Evolutionary conservation across 2,329 filamentous ascomycete genomes (phyloP), one percentile per base, ranked within the genome.

Genomic region (Rasamsonia emersonii): DNA sequence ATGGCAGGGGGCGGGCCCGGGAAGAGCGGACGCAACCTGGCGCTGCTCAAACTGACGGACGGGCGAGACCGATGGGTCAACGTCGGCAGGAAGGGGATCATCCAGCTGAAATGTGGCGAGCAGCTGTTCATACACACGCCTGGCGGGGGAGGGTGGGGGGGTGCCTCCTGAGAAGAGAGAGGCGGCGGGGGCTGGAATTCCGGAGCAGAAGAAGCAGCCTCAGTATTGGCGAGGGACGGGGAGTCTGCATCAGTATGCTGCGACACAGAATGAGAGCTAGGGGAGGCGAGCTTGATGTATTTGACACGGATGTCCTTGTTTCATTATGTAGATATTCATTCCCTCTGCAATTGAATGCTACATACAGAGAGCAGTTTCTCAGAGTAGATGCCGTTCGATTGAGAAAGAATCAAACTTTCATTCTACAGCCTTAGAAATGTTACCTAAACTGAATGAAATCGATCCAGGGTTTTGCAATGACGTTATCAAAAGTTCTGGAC

Each of bases 131-230:
- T 33, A 5, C 24, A 28, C 17, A 33, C 32, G n/a, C 32, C 32
- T 28, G 34, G 19, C 15, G 32, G 32, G n/a, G 32, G 32, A 9
- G 25, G 10, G 5, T 33, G 32, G 32, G 32, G 29, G 13, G 6
- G 24, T 13, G 24, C 9, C 9, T 8, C 8, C 13, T 8, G 24
- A 26, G 7, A 13, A 26, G 13, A 57, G 20, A 59, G 50, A 31
- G 61, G 70, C 14, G 67, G 71, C 47, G 67, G 67, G 3, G 66
- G 64, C 0, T 66, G 61, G 58, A 42, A 55, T 38, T 48, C 42
- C 28, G 46, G 30, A 32, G 30, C 5, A 18, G 9, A 4, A 29
- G 26, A 8, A n/a, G 14, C n/a, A 16, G 20, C 24, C 30, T 18
- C 20, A 33, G 9, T 27, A 30, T 18, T 32, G 20, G 20, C 19